Conservation (phyloP, 257 asterid genomes). For the Solanum pinnatisectum region DNA sequence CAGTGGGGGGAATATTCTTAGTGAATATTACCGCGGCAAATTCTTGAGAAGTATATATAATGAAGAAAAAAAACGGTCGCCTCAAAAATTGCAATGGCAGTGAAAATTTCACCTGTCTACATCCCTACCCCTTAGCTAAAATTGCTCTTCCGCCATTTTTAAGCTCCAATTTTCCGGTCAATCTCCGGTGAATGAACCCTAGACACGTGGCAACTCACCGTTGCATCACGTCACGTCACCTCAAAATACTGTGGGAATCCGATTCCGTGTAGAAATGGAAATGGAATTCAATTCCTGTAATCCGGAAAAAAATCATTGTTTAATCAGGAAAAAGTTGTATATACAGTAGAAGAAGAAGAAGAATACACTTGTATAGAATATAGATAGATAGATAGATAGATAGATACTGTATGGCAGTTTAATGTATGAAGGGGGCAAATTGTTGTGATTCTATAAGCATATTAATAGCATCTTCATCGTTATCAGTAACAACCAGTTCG, state of each 20-base stretch:
- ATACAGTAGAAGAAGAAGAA: not conserved
- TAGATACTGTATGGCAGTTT: not conserved
- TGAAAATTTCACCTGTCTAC: conserved; percentile 2
- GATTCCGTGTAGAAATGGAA: not conserved
- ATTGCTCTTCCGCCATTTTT: not conserved
- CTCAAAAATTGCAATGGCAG: not conserved
- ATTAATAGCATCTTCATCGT: not conserved
- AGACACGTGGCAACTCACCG: not conserved
- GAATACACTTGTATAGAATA: not conserved
- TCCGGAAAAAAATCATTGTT: not conserved
- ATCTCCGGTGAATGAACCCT: not conserved
- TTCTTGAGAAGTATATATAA: not conserved
- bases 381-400: not conserved
- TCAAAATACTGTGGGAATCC: not conserved
- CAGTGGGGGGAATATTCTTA: not conserved
- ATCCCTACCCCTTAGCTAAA: not conserved
- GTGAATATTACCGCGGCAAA: not conserved
- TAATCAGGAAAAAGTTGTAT: not conserved
- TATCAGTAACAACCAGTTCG: not conserved
- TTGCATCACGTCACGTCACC: not conserved
- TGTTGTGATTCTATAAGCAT: not conserved
- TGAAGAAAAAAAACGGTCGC: not conserved
- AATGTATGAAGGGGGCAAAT: not conserved
- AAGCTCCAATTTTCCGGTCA: not conserved
- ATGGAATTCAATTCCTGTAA: not conserved